Evolutionary conservation across 192 early-diverging fungal genomes (phyloP).

Genomic region (Backusella sp.): DNA sequence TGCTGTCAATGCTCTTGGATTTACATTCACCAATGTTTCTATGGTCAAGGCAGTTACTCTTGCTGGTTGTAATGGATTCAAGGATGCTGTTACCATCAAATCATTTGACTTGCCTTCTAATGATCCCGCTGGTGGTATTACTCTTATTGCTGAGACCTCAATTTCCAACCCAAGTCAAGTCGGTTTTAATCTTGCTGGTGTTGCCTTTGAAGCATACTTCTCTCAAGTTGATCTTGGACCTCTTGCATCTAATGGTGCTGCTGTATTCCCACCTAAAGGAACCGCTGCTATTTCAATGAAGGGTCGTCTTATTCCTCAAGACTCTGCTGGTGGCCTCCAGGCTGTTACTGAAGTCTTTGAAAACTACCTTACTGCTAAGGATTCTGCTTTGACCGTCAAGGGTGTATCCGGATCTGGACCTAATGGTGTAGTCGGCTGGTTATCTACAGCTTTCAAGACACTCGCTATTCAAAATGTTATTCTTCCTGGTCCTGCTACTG

Average conservation of each 20-base stretch:
- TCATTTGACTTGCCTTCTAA: constrained; percentile 53
- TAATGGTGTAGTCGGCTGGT: constrained; percentile 34
- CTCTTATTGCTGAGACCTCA: constrained; percentile 59
- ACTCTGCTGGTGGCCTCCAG: constrained; percentile 35
- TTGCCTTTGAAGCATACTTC: constrained; percentile 45
- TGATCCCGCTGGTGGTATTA: constrained; percentile 60
- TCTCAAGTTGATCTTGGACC: constrained; percentile 45
- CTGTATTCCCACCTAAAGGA: constrained; percentile 29
- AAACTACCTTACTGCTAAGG: constrained; percentile 44
- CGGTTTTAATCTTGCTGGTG: constrained; percentile 46
- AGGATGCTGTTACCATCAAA: constrained; percentile 37
- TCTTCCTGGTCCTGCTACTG: constrained; percentile 25
- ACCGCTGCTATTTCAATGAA: constrained; percentile 40
- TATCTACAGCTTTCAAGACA: constrained; percentile 47
- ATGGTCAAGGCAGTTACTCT: constrained; percentile 52
- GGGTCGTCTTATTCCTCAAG: constrained; percentile 52
- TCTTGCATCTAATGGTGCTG: constrained; percentile 55
- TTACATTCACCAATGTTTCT: constrained; percentile 43
- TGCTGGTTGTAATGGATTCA: constrained; percentile 44
- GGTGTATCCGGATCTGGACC: constrained; percentile 32
- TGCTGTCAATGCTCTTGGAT: constrained; percentile 50
- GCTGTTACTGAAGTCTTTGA: constrained; percentile 52
- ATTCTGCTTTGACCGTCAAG: constrained; percentile 25
- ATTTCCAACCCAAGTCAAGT: constrained; percentile 59
- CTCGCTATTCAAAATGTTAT: constrained; percentile 33